A percentile compares a stretch with the other conserved stretches of the same genome.
Evolutionary conservation across 176 grass and related monocot species (phyloP).

Genomic region (Avena sativa): DNA sequence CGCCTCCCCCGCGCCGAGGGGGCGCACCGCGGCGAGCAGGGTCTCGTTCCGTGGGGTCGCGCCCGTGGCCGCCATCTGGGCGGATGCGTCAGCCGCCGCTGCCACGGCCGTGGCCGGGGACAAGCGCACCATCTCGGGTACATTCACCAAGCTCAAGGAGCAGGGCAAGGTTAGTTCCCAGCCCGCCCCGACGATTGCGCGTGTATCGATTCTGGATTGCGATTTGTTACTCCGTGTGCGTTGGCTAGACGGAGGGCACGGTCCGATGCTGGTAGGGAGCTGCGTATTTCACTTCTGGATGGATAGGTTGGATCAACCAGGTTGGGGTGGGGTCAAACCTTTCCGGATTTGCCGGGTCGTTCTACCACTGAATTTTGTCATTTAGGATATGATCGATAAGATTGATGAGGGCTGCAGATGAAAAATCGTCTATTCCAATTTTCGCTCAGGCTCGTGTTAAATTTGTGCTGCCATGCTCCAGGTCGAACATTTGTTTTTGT

Average conservation of each 20-base stretch:
- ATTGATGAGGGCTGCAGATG: neutral
- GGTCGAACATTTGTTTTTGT: neutral
- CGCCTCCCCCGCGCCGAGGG: slow-evolving; percentile 5
- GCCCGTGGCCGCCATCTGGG: slow-evolving; percentile 34
- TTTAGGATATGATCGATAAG: neutral
- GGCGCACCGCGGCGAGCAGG: neutral
- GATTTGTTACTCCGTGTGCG: neutral
- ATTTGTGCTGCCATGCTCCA: neutral
- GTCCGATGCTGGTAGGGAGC: neutral
- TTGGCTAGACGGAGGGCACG: neutral
- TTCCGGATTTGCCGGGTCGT: neutral
- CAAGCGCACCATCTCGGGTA: slow-evolving; percentile 67
- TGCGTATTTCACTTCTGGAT: neutral
- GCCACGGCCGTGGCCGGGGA: slow-evolving; percentile 31
- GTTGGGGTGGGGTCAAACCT: neutral
- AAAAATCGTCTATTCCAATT: neutral
- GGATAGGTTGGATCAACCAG: neutral
- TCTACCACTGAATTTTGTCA: neutral
- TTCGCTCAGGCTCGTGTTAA: neutral
- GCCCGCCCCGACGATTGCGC: neutral
- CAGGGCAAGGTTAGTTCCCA: slow-evolving; percentile 62
- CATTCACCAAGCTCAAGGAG: slow-evolving; percentile 73
- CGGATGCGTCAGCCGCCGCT: slow-evolving; percentile 29
- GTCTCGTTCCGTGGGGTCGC: neutral
- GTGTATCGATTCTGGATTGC: neutral